Conservation (phyloP, 176 grass and related monocot genomes). For the Tillandsia fasciculata region DNA sequence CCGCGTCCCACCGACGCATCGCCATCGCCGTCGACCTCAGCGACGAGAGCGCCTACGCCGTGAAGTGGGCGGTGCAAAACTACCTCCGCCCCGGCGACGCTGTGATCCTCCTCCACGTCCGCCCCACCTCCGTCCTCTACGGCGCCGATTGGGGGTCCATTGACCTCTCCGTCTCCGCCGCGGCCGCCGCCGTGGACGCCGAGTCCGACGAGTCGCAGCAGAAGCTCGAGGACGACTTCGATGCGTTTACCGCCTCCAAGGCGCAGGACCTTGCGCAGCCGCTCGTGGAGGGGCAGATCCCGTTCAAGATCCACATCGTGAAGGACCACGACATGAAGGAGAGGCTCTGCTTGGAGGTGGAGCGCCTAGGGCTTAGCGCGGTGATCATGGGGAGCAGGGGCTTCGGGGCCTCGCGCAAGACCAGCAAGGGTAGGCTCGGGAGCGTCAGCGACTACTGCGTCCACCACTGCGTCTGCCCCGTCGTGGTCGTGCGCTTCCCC, state of each 20-base stretch:
- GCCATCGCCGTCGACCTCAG: constrained; percentile 91
- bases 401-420: constrained; percentile 53
- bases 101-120: constrained; percentile 86
- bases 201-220: constrained; percentile 47
- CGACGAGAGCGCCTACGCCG: constrained; percentile 72
- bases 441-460: constrained; percentile 98
- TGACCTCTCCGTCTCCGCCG: constrained; percentile 42
- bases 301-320: constrained; percentile 88
- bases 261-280: constrained; percentile 68
- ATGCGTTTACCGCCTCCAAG: constrained; percentile 61
- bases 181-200: constrained; percentile 20
- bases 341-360: constrained; percentile 96
- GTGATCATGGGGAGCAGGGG: constrained; percentile 98
- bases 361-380: constrained; percentile 74
- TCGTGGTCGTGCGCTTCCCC: constrained; percentile 77
- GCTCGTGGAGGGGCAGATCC: constrained; percentile 57
- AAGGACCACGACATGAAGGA: constrained; percentile 99
- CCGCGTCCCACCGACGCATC: constrained; percentile 64
- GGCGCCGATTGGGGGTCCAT: constrained; percentile 91
- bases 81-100: constrained; percentile 93
- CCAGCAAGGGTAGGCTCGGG: constrained; percentile 69
- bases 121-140: constrained; percentile 76
- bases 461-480: constrained; percentile 89
- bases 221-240: constrained; percentile 76
- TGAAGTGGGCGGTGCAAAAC: constrained; percentile 80